These are phyloP conservation scores for Trypanosoma avium DNA, from an alignment of 208 protist species.

Conservation along the genomic window DNA sequence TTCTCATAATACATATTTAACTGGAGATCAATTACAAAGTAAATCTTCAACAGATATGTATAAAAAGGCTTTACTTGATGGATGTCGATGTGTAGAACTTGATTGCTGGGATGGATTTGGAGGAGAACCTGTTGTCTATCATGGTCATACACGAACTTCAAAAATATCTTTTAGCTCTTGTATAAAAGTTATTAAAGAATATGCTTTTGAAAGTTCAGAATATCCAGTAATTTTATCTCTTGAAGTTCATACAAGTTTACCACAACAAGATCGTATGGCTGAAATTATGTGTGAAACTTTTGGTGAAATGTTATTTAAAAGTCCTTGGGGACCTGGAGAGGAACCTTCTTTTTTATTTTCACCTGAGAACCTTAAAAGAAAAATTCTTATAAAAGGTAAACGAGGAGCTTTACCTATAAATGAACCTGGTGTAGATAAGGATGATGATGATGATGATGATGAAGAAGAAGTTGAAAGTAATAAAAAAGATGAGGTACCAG, in stretches of 20 bases:
- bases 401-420: not conserved
- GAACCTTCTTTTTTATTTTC: constrained; percentile 19
- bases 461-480: not conserved
- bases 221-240: constrained; percentile 56
- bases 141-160: constrained; percentile 44
- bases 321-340: constrained; percentile 19
- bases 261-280: constrained; percentile 44
- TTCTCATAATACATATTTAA: constrained; percentile 92
- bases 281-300: constrained; percentile 38
- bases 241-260: constrained; percentile 39
- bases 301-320: constrained; percentile 24
- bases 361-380: constrained; percentile 26
- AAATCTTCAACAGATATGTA: constrained; percentile 42
- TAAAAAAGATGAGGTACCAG: not conserved
- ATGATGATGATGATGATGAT: constrained; percentile 8
- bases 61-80: constrained; percentile 28
- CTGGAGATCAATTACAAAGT: constrained; percentile 67
- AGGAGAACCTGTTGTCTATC: constrained; percentile 51
- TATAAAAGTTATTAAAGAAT: constrained; percentile 43
- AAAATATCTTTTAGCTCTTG: constrained; percentile 38
- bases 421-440: not conserved
- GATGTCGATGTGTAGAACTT: constrained; percentile 52
- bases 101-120: constrained; percentile 52
- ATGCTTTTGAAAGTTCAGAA: constrained; percentile 35
- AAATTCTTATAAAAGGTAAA: constrained; percentile 43